Conservation (phyloP, 495 filamentous ascomycete genomes). For the Xylaria acuta region DNA sequence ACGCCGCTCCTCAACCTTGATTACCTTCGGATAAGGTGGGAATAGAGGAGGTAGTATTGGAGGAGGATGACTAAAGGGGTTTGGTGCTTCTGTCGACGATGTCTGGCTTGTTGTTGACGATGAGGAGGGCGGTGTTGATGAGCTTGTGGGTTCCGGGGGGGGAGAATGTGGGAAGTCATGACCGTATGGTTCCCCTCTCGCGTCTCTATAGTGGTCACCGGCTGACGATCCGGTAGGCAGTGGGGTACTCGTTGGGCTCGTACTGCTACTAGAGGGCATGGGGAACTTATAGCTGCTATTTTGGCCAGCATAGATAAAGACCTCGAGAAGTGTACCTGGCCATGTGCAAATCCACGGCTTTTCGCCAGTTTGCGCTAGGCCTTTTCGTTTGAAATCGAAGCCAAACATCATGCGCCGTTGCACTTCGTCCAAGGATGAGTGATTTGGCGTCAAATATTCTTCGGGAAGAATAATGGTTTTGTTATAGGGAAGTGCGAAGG, state of each 20-base stretch:
- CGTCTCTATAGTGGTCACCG: not conserved
- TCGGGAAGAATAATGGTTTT: constrained; percentile 81
- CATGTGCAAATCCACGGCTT: constrained; percentile 88
- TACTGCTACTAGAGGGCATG: not conserved
- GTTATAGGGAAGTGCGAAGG: constrained; percentile 73
- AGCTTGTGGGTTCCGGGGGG: constrained; percentile 1
- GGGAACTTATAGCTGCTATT: constrained; percentile 49
- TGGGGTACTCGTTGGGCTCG: constrained; percentile 29
- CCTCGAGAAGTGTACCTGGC: constrained; percentile 81
- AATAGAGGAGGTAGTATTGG: constrained; percentile 30
- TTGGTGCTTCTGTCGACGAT: constrained; percentile 17
- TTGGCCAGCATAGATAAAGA: constrained; percentile 78
- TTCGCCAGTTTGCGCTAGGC: constrained; percentile 63
- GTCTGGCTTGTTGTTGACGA: constrained; percentile 10
- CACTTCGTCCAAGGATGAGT: constrained; percentile 22
- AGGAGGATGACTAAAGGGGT: constrained; percentile 25
- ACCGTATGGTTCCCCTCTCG: not conserved
- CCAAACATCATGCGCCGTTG: constrained; percentile 33
- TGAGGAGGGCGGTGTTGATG: constrained; percentile 17
- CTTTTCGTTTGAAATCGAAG: constrained; percentile 49
- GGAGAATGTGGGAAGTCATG: not conserved
- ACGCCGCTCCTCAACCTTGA: constrained; percentile 85
- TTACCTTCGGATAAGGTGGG: constrained; percentile 67
- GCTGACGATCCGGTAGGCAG: not conserved
- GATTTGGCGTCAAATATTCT: constrained; percentile 46